These are phyloP conservation scores for Chlorella variabilis DNA, from an alignment of 163 green algal genomes.

Conservation along the genomic window DNA sequence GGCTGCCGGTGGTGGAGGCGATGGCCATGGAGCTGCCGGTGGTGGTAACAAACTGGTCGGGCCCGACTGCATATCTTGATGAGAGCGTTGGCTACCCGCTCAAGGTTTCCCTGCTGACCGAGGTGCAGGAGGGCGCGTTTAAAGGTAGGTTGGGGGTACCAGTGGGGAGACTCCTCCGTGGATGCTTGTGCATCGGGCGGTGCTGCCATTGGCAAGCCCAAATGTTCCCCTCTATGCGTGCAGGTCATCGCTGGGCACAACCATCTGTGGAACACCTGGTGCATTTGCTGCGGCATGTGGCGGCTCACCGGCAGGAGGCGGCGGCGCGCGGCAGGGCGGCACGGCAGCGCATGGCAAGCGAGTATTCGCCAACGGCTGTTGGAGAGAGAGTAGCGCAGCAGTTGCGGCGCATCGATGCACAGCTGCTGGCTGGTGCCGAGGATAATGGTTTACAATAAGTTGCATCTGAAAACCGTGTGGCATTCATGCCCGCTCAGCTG, in stretches of 20 bases:
- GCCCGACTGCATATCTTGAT: conserved; percentile 74
- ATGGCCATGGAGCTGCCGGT: conserved; percentile 85
- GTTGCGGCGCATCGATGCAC: conserved; percentile 54
- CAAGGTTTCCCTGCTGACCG: conserved; percentile 21
- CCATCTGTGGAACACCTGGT: conserved; percentile 60
- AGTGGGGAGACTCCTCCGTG: too few species aligned
- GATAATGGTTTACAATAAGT: background rate
- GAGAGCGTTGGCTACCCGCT: conserved; percentile 64
- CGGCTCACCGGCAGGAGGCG: conserved; percentile 54
- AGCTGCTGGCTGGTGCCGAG: too few species aligned
- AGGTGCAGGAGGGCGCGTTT: conserved; percentile 34
- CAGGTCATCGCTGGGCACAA: conserved; percentile 57
- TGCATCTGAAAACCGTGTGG: too few species aligned
- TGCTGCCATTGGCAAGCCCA: conserved; percentile 51
- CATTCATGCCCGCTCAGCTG: background rate
- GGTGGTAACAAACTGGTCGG: conserved; percentile 83
- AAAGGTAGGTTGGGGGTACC: too few species aligned
- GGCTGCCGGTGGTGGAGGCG: conserved; percentile 80
- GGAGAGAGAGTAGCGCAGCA: conserved; percentile 51
- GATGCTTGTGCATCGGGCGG: too few species aligned
- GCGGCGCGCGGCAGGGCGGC: conserved; percentile 47
- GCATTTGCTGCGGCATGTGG: conserved; percentile 67
- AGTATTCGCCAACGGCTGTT: conserved; percentile 63
- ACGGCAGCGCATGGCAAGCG: conserved; percentile 51
- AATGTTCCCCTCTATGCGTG: background rate